Evolutionary conservation across 345 rosid genomes (phyloP), one percentile per base, ranked within the genome.

Genomic region (Angophora floribunda): DNA sequence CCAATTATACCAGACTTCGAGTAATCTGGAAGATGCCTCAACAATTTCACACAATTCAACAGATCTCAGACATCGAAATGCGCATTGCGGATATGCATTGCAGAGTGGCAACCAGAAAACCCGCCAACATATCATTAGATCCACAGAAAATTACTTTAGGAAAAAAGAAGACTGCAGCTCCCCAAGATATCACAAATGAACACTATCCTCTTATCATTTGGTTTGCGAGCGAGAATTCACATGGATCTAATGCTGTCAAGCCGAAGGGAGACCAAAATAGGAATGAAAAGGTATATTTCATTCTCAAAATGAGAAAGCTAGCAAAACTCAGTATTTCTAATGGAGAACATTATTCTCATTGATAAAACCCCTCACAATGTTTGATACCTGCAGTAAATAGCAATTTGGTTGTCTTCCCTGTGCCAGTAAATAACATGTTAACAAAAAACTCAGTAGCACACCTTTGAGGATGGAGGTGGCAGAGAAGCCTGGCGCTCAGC

Each of bases 401-500:
- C 82, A 41, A 75, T 41, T 41, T 6, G 14, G 14, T 75, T 2
- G 82, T 75, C 49, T 75, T 44, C 82, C 49, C 82, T 36, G 49
- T 41, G 49, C 82, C 82, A 75, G 82, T 9, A 75, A 75, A 75
- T 75, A 75, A 75, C 82, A 75, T 75, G 82, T 75, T 44, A 19
- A 75, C 82, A 75, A 36, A 75, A 75, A 75, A 75, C 49, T 75
- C 82, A 41, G 82, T 36, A 75, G 13, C 30, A 59, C 57, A 96
- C 97, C 98, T 95, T 95, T 86, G 93, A 89, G 80, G 93, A 90
- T 86, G 91, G 90, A 85, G 87, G 98, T 16, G 87, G 95, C 92
- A 93, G 88, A 86, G 93, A 93, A 86, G 91, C 94, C 91, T 91
- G 92, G 63, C 92, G 91, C 57, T 89, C 59, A 32, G 90, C 91